A percentile compares a stretch with the other conserved stretches of the same genome.
These are phyloP conservation scores for Cunninghamia lanceolata DNA, from an alignment of 75 land plant genomes.

Conservation along the genomic window DNA sequence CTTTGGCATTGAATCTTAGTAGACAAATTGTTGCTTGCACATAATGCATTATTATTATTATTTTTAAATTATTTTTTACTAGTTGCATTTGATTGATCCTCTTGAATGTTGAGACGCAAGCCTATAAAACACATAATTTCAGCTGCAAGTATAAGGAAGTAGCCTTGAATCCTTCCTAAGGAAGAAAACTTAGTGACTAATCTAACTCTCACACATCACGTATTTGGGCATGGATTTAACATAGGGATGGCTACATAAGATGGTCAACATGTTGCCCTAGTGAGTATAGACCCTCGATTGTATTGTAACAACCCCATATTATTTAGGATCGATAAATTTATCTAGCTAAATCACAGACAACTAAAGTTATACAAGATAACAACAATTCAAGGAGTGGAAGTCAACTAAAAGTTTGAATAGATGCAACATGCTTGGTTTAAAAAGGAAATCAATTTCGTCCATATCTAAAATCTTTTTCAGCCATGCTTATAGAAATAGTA, in stretches of 20 bases:
- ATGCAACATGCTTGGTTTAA: no score
- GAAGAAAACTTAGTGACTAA: background rate
- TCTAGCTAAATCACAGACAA: background rate
- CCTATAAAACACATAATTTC: background rate
- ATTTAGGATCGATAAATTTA: background rate
- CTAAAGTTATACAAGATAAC: background rate
- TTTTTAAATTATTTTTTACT: background rate
- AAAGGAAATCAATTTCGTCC: background rate
- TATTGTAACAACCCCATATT: background rate
- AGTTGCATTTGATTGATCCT: background rate
- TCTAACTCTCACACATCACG: background rate
- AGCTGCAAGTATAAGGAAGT: background rate
- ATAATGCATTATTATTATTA: background rate
- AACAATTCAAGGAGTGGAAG: background rate
- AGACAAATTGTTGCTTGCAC: background rate
- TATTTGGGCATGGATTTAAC: background rate
- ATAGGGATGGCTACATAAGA: background rate
- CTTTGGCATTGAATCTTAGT: background rate
- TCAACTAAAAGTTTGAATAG: background rate
- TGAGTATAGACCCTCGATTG: background rate
- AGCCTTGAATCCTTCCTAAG: background rate
- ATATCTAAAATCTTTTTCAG: no score
- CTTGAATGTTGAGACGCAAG: constrained; percentile 1
- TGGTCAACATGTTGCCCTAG: background rate
- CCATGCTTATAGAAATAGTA: no score